Evolutionary conservation across 306 rosid species (phyloP).

Genomic region (Senna tora): DNA sequence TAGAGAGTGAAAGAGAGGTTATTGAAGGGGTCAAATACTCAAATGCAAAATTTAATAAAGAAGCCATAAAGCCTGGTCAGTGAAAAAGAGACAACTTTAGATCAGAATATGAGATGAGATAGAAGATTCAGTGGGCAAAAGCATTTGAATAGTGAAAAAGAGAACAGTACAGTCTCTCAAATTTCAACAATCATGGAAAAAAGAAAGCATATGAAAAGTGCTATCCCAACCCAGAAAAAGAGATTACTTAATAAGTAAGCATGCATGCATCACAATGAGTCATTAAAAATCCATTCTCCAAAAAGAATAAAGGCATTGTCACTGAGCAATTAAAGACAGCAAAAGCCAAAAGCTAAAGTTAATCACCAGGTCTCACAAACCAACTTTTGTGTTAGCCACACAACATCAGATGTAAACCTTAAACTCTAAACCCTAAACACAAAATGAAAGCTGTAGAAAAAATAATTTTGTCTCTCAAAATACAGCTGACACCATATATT

Average conservation of each 20-base stretch:
- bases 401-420: constrained; percentile 7
- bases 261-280: background rate
- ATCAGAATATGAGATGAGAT: background rate
- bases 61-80: constrained; percentile 3
- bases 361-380: constrained; percentile 13
- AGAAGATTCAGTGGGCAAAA: constrained; percentile 2
- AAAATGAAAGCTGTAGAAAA: background rate
- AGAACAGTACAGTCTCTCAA: background rate
- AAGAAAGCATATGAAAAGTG: constrained; percentile 14
- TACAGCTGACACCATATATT: too few relatives aligned
- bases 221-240: background rate
- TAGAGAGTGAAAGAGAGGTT: background rate
- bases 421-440: too few relatives aligned
- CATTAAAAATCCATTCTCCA: constrained; percentile 1
- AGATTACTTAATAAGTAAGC: background rate
- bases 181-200: background rate
- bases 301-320: background rate
- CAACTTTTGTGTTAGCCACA: constrained; percentile 13
- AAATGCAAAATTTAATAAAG: constrained; percentile 6
- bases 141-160: background rate
- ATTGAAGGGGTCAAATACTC: background rate
- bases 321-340: constrained; percentile 2
- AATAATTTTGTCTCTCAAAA: background rate
- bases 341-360: background rate
- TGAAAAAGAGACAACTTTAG: background rate